Evolutionary conservation across 176 grass and related monocot genomes (phyloP), one percentile per base, ranked within the genome.

Genomic region (bread wheat (Triticum aestivum)): DNA sequence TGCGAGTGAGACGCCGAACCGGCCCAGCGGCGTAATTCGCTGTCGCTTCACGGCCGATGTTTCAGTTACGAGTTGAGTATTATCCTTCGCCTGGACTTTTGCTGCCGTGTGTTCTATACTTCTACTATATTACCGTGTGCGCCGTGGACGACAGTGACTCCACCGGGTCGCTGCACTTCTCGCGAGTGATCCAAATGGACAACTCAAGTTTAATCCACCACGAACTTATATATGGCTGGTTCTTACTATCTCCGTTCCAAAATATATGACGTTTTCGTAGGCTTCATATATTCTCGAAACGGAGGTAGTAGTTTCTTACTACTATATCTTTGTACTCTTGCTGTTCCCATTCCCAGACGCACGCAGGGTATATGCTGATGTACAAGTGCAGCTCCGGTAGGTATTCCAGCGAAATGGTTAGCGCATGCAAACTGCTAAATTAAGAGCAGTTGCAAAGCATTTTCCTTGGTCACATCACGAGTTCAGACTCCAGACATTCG

Each of bases 351-450:
- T 59, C 58, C 23, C 69, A 20, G 5, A 54, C 4, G 68, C 61
- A 26, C 2, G 51, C 51, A 1, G 51, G 7, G 51, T 52, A 52
- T 17, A 17, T 18, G 20, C 6, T 61, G 20, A 9, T 61, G 14
- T 15, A 18, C 64, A 35, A 9, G 10, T 78, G 73, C 11, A 41
- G 56, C 15, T 84, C 30, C 29, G 87, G 66, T 84, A 84, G 82
- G 75, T 79, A 0, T 23, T 79, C 65, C 47, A 15, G 5, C 12
- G 3, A 27, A 78, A 71, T 37, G 68, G 85, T 39, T 14, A 42
- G 78, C 78, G 12, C 34, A 7, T 51, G 47, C 17, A 54, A 54
- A 17, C 51, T 54, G 51, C 51, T 54, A 54, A 54, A 54, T 7
- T 54, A 54, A 7, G 51, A 0, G 39, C 78, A 23, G 66, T 73